Evolutionary conservation across 352 stramenopile genomes (phyloP), one percentile per base, ranked within the genome.

Genomic region (Nothophytophthora sp.): DNA sequence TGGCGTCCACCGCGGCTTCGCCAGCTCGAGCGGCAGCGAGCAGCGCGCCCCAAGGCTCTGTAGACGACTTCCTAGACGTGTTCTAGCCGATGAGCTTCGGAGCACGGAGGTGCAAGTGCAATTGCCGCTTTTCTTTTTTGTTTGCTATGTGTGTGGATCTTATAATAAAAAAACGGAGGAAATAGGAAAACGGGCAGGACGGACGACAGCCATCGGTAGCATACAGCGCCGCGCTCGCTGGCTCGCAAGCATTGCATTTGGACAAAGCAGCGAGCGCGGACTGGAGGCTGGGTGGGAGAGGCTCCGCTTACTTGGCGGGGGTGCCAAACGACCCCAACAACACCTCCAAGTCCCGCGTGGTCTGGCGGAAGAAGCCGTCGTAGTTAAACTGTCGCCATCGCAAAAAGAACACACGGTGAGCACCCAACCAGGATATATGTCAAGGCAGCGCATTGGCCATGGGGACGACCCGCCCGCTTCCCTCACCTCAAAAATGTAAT

Each of bases 401-500:
- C 7, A 62, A 55, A 39, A 35, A 47, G 37, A n/a, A n/a, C n/a
- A n/a, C n/a, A n/a, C n/a, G n/a, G n/a, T n/a, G n/a, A n/a, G n/a
- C n/a, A n/a, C n/a, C n/a, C n/a, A n/a, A n/a, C n/a, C n/a, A n/a
- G n/a, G n/a, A n/a, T n/a, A n/a, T n/a, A n/a, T n/a, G n/a, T n/a
- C n/a, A n/a, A n/a, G n/a, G n/a, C n/a, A n/a, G n/a, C n/a, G n/a
- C n/a, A n/a, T n/a, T n/a, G n/a, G n/a, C n/a, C n/a, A n/a, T n/a
- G n/a, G n/a, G n/a, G n/a, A n/a, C n/a, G n/a, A n/a, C n/a, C n/a
- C n/a, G n/a, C 6, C 4, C 15, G 36, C 18, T 28, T 33, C 23
- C n/a, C 59, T 63, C 50, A 93, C 83, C 69, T 92, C 84, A 84
- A 95, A 95, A 70, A 95, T 95, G 67, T 95, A 95, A 56, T 92